Percentiles rank a stretch among this genome's conserved stretches.
phyloP scores from a whole-genome alignment of 2,329 filamentous ascomycete species.

The Exutisphaerella laricina region DNA sequence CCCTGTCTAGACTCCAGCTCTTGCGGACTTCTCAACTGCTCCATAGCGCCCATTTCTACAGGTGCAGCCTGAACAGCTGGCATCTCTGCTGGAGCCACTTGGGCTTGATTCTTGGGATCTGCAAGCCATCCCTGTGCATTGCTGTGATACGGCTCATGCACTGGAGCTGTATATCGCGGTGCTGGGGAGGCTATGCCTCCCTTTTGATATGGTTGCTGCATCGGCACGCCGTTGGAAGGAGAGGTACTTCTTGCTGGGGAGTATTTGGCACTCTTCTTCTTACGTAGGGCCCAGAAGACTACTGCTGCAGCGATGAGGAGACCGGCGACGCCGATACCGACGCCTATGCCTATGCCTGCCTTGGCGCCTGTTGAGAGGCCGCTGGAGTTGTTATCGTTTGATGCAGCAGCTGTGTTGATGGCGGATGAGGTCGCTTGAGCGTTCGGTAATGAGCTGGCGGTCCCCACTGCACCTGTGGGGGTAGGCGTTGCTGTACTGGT shows the following conservation, averaged over 20 bases:
- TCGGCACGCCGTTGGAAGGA: not conserved
- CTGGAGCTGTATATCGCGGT: not conserved
- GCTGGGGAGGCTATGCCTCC: no score
- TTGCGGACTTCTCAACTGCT: not conserved
- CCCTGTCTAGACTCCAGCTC: not conserved
- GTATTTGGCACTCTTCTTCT: not conserved
- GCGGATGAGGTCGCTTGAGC: not conserved
- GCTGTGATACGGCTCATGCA: not conserved
- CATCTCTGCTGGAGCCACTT: not conserved
- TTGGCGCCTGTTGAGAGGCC: constrained; percentile 2
- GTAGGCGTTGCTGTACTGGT: not conserved
- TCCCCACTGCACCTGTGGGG: not conserved
- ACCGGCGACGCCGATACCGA: not conserved
- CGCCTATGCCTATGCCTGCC: constrained; percentile 1
- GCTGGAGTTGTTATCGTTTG: not conserved
- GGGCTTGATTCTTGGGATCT: not conserved
- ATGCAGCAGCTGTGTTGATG: not conserved
- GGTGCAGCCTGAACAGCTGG: not conserved
- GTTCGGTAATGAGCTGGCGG: not conserved
- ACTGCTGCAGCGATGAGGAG: constrained; percentile 1
- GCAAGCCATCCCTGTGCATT: not conserved
- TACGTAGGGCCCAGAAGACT: not conserved
- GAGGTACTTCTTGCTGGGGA: not conserved
- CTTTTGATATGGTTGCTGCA: not conserved
- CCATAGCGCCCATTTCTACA: not conserved